Conservation (phyloP, 2,329 filamentous ascomycete species). For the Colletotrichum cordylinicola region DNA sequence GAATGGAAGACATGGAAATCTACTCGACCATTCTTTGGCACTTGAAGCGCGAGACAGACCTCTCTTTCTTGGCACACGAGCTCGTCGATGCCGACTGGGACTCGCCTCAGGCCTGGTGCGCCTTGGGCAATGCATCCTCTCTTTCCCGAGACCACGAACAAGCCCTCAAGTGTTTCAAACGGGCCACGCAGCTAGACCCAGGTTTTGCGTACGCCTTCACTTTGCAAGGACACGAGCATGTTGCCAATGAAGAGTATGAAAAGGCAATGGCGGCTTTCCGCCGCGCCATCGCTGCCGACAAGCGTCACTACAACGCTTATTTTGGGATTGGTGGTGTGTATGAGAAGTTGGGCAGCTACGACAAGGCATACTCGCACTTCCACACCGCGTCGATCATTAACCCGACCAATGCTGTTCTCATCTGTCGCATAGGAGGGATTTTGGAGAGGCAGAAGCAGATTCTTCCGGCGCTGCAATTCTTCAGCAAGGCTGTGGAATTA, state of each 20-base stretch:
- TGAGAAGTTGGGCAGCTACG: conserved; percentile 88
- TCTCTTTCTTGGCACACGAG: conserved; percentile 91
- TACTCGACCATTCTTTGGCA: conserved; percentile 99
- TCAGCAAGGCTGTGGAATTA: conserved; percentile 81
- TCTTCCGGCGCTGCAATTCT: conserved; percentile 79
- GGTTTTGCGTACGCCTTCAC: conserved; percentile 96
- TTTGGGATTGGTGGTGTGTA: conserved; percentile 87
- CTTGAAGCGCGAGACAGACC: conserved; percentile 86
- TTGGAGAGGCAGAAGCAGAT: conserved; percentile 88
- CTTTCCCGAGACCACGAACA: conserved; percentile 92
- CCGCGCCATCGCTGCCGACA: conserved; percentile 83
- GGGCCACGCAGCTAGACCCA: conserved; percentile 88
- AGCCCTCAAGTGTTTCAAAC: conserved; percentile 91
- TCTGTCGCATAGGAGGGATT: conserved; percentile 90
- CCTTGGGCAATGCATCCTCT: conserved; percentile 93
- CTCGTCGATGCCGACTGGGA: conserved; percentile 86
- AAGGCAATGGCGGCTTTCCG: conserved; percentile 90
- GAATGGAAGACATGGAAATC: conserved; percentile 94
- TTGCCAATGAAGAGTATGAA: conserved; percentile 96
- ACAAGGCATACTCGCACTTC: conserved; percentile 92
- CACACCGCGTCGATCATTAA: conserved; percentile 88
- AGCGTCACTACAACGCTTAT: conserved; percentile 97
- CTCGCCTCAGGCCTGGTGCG: conserved; percentile 95
- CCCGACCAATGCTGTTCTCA: conserved; percentile 88
- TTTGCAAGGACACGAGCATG: conserved; percentile 92